phyloP scores from a whole-genome alignment of 192 early-diverging fungal genomes.

The Kickxella alabastrina region DNA sequence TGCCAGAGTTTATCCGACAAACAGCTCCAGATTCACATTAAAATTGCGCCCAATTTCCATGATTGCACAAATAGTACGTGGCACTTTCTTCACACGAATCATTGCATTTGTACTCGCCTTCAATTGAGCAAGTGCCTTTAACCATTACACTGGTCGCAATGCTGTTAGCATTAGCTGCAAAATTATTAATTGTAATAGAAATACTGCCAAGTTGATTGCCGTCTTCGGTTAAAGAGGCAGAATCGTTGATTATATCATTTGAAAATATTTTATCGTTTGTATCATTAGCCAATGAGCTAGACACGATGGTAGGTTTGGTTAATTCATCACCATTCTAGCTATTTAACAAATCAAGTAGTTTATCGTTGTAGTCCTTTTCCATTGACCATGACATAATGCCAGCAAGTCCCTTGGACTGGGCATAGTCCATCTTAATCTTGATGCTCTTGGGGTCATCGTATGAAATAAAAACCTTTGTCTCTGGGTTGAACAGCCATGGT shows the following conservation, averaged over 20 bases:
- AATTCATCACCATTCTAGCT: neutral
- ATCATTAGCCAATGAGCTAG: too few species aligned
- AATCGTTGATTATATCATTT: too few species aligned
- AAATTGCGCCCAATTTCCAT: constrained; percentile 10
- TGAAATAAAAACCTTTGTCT: constrained; percentile 56
- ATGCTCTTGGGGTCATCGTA: constrained; percentile 65
- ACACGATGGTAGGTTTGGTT: too few species aligned
- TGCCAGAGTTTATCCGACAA: constrained; percentile 3
- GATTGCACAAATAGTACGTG: constrained; percentile 16
- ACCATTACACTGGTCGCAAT: neutral
- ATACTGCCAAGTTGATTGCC: too few species aligned
- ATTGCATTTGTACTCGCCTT: constrained; percentile 17
- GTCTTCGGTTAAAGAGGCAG: too few species aligned
- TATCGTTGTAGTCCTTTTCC: constrained; percentile 31
- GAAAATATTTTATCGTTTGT: too few species aligned
- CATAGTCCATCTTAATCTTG: constrained; percentile 54
- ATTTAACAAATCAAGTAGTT: constrained; percentile 36
- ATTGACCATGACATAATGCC: constrained; percentile 59
- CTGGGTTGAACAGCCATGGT: constrained; percentile 67
- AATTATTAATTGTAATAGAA: neutral
- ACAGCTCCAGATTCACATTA: constrained; percentile 20
- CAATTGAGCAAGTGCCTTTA: constrained; percentile 3
- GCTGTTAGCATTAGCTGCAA: neutral
- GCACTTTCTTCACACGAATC: constrained; percentile 12
- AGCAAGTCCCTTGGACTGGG: constrained; percentile 50